Percentiles rank a stretch among this genome's conserved stretches.
These are phyloP conservation scores for Amanita polypyramis DNA, from an alignment of 768 basidiomycete genomes.

Conservation along the genomic window DNA sequence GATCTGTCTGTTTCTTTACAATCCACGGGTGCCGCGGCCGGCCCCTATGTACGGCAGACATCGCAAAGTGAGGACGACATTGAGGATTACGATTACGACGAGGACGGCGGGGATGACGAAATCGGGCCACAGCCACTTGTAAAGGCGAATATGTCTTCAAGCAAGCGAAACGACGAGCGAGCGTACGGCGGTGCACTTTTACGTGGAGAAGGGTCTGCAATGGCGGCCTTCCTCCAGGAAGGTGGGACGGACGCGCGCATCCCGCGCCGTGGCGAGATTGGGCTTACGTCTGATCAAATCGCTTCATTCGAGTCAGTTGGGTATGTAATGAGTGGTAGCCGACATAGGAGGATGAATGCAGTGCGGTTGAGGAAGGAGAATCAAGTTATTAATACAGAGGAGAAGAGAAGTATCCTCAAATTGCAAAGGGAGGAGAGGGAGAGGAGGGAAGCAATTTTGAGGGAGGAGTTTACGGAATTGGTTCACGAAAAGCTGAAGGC, in stretches of 20 bases:
- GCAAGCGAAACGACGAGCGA: slow-evolving; percentile 64
- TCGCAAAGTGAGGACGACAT: slow-evolving; percentile 8
- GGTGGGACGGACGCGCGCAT: slow-evolving; percentile 69
- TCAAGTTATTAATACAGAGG: slow-evolving; percentile 97
- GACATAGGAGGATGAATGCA: slow-evolving; percentile 96
- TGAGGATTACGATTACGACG: slow-evolving; percentile 18
- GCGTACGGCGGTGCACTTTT: slow-evolving; percentile 85
- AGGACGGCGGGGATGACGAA: slow-evolving; percentile 48
- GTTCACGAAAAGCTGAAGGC: slow-evolving; percentile 66
- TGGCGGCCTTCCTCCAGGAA: slow-evolving; percentile 94
- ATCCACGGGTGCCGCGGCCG: slow-evolving; percentile 13
- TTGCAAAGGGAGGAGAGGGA: slow-evolving; percentile 90
- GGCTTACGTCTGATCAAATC: slow-evolving; percentile 81
- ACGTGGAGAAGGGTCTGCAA: slow-evolving; percentile 93
- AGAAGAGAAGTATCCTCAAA: slow-evolving; percentile 93
- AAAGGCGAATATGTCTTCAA: slow-evolving; percentile 20
- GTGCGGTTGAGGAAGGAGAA: slow-evolving; percentile 99
- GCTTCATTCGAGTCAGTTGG: slow-evolving; percentile 81
- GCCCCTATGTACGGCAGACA: neutral
- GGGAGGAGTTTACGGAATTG: slow-evolving; percentile 84
- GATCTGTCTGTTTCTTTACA: slow-evolving; percentile 8
- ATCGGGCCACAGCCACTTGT: slow-evolving; percentile 70
- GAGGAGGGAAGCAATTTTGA: slow-evolving; percentile 79
- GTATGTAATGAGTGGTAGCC: slow-evolving; percentile 95
- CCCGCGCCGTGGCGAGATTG: slow-evolving; percentile 98